Base-by-base conservation (phyloP, 495 filamentous ascomycete genomes). In the Talaromyces thailandensis region DNA sequence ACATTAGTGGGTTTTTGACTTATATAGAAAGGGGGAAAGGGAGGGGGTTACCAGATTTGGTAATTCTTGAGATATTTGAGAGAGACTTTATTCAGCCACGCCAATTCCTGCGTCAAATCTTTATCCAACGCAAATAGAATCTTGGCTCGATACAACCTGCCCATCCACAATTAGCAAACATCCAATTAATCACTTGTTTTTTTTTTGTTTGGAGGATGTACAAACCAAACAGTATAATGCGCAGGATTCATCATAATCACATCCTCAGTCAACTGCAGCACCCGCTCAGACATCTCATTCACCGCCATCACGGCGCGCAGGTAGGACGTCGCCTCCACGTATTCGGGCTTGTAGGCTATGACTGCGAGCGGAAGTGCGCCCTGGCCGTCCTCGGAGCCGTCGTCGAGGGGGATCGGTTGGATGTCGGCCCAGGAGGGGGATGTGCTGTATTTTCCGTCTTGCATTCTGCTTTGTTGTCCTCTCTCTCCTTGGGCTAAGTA, bases 191-290 rank as follows among this genome's bases (percentile, higher is more conserved):
- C n/a, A n/a, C n/a, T n/a, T n/a, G n/a, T n/a, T n/a, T n/a, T n/a
- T n/a, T n/a, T n/a, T n/a, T n/a, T n/a, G n/a, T n/a, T n/a, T n/a
- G n/a, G 21, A 40, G 37, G 16, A n/a, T 45, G 31, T 5, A 69
- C 72, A 65, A 71, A 87, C 94, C 94, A 98, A 61, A 98, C 91
- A 6, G 95, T 98, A 76, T 98, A 98, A 73, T 98, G 95, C 9
- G 93, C 91, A 6, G 94, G 91, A 73, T 98, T 98, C 83, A 96
- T 84, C 18, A 77, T 73, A 69, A 98, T 98, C 62, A 98, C 86
- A 69, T 93, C 84, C 65, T 90, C 86, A 2, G 94, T 98, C 53
- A 98, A 84, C n/a, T 79, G 78, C 25, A 98, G 76, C 31, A 86
- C 90, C 48, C 94, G 82, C 37, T 87, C 81, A 16, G 87, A 88